Base-by-base conservation (phyloP, 163 green algal species). In the Chlamydomonas reinhardtii region DNA sequence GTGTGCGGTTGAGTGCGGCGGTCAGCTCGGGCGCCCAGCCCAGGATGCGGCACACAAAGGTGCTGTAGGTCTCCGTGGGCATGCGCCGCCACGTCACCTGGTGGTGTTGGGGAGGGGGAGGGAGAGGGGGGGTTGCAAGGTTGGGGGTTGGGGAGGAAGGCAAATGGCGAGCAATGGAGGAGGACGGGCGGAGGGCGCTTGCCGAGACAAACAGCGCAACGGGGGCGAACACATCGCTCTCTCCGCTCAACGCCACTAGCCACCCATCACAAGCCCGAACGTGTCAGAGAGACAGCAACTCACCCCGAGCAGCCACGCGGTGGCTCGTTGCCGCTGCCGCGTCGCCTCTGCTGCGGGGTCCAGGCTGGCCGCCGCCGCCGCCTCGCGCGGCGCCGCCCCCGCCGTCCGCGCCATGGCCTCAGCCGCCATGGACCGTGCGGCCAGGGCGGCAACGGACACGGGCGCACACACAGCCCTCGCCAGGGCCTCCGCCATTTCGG, bases 51-150 rank as follows among this genome's bases (percentile, higher is more conserved):
- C 31, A 73, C 25, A 85, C 48, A 37, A 85, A 85, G 68, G 79
- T 72, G 79, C 24, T 64, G 79, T 85, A 85, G 48, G 79, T 85
- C 32, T 77, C 79, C 27, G 68, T 73, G 52, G 68, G 72, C 48
- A 85, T 73, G 68, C 79, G 79, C n/a, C 79, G 79, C 79, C 79
- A 85, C 43, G 69, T 77, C 31, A 85, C 79, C 79, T 85, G 48
- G 12, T 15, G 27, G 6, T 4, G 20, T 17, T 35, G 70, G 19
- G 34, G 70, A 11, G 29, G 20, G 29, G 31, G 64, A 24, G 27
- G 15, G 17, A 8, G 29, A 22, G 24, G 61, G 9, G 29, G 17
- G 6, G 22, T 8, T 4, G 32, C 0, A n/a, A 20, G 56, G 59
- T 2, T 0, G 64, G 61, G 61, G 32, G 61, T 0, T 4, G n/a